Evolutionary conservation across 495 filamentous ascomycete genomes (phyloP).

Genomic region (Acidomyces sp.): DNA sequence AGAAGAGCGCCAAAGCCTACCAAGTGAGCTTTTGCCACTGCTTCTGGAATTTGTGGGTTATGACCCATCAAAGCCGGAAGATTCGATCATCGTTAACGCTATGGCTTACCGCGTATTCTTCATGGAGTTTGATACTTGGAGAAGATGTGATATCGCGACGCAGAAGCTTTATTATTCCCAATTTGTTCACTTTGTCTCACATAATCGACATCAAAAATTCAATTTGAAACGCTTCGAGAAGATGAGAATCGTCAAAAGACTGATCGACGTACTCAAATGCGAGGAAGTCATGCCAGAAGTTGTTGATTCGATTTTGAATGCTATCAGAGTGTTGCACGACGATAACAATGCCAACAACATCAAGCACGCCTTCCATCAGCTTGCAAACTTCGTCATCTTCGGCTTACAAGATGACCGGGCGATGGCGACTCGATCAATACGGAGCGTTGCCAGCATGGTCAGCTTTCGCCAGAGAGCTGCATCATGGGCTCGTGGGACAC

Average conservation of each 20-base stretch:
- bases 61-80: slow-evolving; percentile 55
- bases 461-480: slow-evolving; percentile 5
- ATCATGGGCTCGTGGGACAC: slow-evolving; percentile 9
- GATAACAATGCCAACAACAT: slow-evolving; percentile 69
- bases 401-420: slow-evolving; percentile 54
- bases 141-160: slow-evolving; percentile 55
- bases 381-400: slow-evolving; percentile 88
- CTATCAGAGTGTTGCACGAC: slow-evolving; percentile 65
- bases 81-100: slow-evolving; percentile 89
- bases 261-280: slow-evolving; percentile 77
- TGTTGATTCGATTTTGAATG: slow-evolving; percentile 58
- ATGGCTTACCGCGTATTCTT: slow-evolving; percentile 83
- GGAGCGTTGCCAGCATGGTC: slow-evolving; percentile 16
- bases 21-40: slow-evolving; percentile 56
- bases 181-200: slow-evolving; percentile 67
- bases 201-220: slow-evolving; percentile 82
- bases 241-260: slow-evolving; percentile 87
- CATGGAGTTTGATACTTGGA: slow-evolving; percentile 86
- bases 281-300: slow-evolving; percentile 60
- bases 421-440: slow-evolving; percentile 18
- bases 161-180: slow-evolving; percentile 86
- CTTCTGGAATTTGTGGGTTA: slow-evolving; percentile 83
- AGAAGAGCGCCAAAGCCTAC: slow-evolving; percentile 50
- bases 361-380: slow-evolving; percentile 66
- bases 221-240: slow-evolving; percentile 71